Base-by-base conservation (phyloP, 2,329 filamentous ascomycete genomes). In the Aspergillus proliferans region DNA sequence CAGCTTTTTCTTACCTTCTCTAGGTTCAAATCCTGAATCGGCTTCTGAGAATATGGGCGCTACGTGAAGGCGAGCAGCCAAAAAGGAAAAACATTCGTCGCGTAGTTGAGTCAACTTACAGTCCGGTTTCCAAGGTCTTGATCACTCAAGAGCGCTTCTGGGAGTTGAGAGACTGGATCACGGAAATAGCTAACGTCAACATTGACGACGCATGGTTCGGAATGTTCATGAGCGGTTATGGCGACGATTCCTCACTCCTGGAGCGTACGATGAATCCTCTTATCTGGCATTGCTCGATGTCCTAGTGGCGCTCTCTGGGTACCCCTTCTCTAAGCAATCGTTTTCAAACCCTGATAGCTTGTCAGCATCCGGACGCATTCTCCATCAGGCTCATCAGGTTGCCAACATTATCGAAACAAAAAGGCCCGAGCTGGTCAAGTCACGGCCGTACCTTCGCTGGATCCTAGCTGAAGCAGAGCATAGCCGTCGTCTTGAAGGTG, bases 391-490 rank as follows among this genome's bases (percentile, higher is more conserved):
- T 21, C 22, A 24, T 5, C 12, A 24, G 15, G 36, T 30, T 28
- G 44, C 44, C 36, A 38, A 22, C 19, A 15, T 24, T 5, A 43
- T 50, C 28, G 18, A 28, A 47, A 28, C 33, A 12, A 33, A 33
- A 39, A 47, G 48, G 14, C 44, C 43, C 6, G 22, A 39, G 28
- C 44, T 50, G 15, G 26, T 15, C 14, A 34, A 30, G 19, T 38
- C 43, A n/a, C 43, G 48, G 7, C 48, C 44, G 3, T 50, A 42
- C 19, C 5, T 46, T 4, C 48, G 36, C 42, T 50, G 48, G 38
- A 26, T 43, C n/a, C 42, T 43, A 26, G 44, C 43, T 4, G 42
- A 40, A 38, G 44, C 45, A 39, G 15, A 28, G 12, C 19, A 46
- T 10, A 22, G 38, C n/a, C 44, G 39, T 34, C 18, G 19, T 41